Evolutionary conservation across 2,329 filamentous ascomycete species (phyloP).

Genomic region (Ophioceras dolichostomum): DNA sequence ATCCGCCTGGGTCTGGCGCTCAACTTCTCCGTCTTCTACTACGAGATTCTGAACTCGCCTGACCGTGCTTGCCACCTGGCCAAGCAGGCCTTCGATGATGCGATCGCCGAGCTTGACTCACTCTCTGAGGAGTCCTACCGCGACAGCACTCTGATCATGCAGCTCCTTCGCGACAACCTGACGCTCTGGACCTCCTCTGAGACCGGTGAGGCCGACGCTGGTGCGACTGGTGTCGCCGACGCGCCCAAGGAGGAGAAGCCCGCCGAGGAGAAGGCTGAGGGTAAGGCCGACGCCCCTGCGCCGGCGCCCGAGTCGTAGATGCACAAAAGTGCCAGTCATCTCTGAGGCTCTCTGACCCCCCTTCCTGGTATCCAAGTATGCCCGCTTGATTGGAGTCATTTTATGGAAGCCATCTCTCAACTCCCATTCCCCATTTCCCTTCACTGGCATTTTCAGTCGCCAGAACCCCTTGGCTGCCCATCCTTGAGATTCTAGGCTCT

Average conservation of each 20-base stretch:
- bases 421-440: neutral
- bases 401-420: too few species aligned
- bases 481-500: neutral
- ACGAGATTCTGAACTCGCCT: conserved; percentile 97
- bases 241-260: conserved; percentile 46
- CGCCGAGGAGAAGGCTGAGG: conserved; percentile 43
- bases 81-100: conserved; percentile 97
- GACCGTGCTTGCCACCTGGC: conserved; percentile 96
- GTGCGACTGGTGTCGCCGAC: conserved; percentile 44
- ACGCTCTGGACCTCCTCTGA: conserved; percentile 97
- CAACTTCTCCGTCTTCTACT: conserved; percentile 99
- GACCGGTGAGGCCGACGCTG: conserved; percentile 62
- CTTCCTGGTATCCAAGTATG: too few species aligned
- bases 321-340: neutral
- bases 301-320: conserved; percentile 38
- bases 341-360: too few species aligned
- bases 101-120: conserved; percentile 96
- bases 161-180: conserved; percentile 94
- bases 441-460: neutral
- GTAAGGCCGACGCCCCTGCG: conserved; percentile 24
- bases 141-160: conserved; percentile 98
- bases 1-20: conserved; percentile 95
- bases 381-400: too few species aligned
- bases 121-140: conserved; percentile 97
- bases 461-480: neutral